Conservation (phyloP, 1,284 basidiomycete species). For the Moniliophthora roreri region DNA sequence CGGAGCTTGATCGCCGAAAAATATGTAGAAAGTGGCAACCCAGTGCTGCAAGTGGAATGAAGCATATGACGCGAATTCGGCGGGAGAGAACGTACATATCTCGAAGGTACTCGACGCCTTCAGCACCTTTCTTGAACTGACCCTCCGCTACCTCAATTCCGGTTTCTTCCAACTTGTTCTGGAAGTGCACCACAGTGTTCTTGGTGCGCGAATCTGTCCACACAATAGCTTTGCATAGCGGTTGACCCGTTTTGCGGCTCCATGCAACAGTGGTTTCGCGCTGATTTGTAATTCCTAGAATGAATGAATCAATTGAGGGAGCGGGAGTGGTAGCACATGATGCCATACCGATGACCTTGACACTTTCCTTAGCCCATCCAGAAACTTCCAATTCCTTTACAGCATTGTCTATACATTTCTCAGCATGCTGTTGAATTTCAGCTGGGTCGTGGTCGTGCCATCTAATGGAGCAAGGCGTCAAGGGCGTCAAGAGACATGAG, state of each 20-base stretch:
- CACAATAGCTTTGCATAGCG: conserved; percentile 88
- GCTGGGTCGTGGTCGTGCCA: conserved; percentile 97
- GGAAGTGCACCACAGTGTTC: conserved; percentile 76
- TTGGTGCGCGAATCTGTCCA: conserved; percentile 96
- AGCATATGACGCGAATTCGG: conserved; percentile 13
- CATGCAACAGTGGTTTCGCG: conserved; percentile 96
- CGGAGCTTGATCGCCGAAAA: conserved; percentile 95
- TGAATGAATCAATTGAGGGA: conserved; percentile 17
- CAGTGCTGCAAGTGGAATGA: conserved; percentile 56
- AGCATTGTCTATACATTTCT: conserved; percentile 77
- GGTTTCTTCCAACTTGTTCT: conserved; percentile 68
- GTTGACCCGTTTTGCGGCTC: conserved; percentile 88
- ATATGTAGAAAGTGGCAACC: conserved; percentile 93
- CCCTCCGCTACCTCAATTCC: conserved; percentile 79
- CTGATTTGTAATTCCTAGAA: conserved; percentile 92
- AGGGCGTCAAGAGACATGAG: neutral
- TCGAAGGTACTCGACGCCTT: conserved; percentile 65
- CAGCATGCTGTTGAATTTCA: conserved; percentile 80
- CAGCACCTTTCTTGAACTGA: conserved; percentile 66
- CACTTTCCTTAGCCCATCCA: conserved; percentile 75
- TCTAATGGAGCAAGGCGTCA: conserved; percentile 33
- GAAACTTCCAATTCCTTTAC: conserved; percentile 71
- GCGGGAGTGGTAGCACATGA: conserved; percentile 4
- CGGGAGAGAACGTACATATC: conserved; percentile 55
- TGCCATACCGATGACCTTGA: conserved; percentile 87